These are phyloP conservation scores for Aspergillus costaricaensis DNA, from an alignment of 2,329 filamentous ascomycete species.

Conservation along the genomic window DNA sequence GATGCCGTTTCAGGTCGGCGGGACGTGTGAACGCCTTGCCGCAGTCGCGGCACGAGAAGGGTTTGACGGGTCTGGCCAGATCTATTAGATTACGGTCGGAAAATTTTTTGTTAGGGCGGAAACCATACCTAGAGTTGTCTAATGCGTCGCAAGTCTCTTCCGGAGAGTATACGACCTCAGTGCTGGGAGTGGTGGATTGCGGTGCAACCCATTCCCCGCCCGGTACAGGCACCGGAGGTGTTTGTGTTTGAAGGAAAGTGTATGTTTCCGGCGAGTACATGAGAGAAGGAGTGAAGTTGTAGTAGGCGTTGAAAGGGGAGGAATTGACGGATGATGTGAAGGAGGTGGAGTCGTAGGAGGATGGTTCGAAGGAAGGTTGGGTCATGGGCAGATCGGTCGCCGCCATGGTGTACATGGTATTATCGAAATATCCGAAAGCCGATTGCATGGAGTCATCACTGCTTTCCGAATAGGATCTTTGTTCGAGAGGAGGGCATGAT, in stretches of 20 bases:
- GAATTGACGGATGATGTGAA: slow-evolving; percentile 8
- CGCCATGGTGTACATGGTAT: slow-evolving; percentile 15
- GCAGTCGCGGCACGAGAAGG: slow-evolving; percentile 37
- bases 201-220: slow-evolving; percentile 14
- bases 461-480: slow-evolving; percentile 22
- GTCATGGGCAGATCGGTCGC: slow-evolving; percentile 12
- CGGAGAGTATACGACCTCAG: slow-evolving; percentile 15
- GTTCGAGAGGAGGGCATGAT: slow-evolving; percentile 27
- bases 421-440: slow-evolving; percentile 19
- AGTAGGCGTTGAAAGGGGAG: slow-evolving; percentile 14
- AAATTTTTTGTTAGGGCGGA: not conserved
- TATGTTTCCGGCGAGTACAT: slow-evolving; percentile 16
- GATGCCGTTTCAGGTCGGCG: slow-evolving; percentile 54
- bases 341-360: slow-evolving; percentile 11
- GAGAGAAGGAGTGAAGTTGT: slow-evolving; percentile 18
- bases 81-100: not conserved
- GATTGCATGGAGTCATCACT: slow-evolving; percentile 23
- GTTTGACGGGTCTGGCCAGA: slow-evolving; percentile 30
- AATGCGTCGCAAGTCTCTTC: slow-evolving; percentile 21
- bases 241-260: slow-evolving; percentile 12
- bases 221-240: slow-evolving; percentile 12
- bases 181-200: slow-evolving; percentile 9
- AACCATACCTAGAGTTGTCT: slow-evolving; percentile 30
- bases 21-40: slow-evolving; percentile 47
- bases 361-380: slow-evolving; percentile 15